A percentile compares a stretch with the other conserved stretches of the same genome.
phyloP scores from a whole-genome alignment of 2,329 filamentous ascomycete species.

The Trichophaea hybrida region DNA sequence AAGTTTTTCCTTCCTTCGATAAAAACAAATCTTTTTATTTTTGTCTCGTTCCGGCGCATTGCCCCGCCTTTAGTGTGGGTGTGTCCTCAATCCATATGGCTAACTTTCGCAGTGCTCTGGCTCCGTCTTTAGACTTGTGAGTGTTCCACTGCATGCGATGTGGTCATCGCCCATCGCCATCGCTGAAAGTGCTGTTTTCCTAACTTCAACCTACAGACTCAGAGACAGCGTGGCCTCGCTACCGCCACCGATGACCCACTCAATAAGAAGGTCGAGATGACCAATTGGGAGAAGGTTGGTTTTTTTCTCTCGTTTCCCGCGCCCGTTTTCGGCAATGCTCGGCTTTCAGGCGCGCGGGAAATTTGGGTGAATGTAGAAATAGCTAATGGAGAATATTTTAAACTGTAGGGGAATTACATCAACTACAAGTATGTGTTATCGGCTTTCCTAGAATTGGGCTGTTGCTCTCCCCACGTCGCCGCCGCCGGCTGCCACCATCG shows the following conservation, averaged over 20 bases:
- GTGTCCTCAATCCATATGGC: neutral
- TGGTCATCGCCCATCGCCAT: neutral
- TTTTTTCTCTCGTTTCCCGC: constrained; percentile 9
- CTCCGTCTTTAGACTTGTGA: constrained; percentile 25
- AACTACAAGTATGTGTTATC: constrained; percentile 55
- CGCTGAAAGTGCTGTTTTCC: neutral
- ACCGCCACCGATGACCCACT: constrained; percentile 75
- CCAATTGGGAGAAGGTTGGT: constrained; percentile 71
- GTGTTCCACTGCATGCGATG: constrained; percentile 6
- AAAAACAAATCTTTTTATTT: neutral
- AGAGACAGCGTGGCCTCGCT: constrained; percentile 42
- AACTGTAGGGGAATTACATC: constrained; percentile 64
- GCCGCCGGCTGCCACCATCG: neutral
- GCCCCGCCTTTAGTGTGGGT: constrained; percentile 2
- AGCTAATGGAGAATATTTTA: neutral
- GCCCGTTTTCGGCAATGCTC: constrained; percentile 23
- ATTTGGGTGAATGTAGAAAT: neutral
- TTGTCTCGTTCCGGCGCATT: neutral
- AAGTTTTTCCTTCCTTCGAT: constrained; percentile 12
- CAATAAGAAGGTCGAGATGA: constrained; percentile 93
- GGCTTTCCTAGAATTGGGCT: constrained; percentile 1
- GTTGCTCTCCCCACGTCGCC: neutral
- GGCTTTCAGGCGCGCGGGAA: constrained; percentile 13
- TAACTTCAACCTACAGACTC: constrained; percentile 15
- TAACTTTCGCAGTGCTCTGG: constrained; percentile 1